Evolutionary conservation across 2,329 filamentous ascomycete species (phyloP), one percentile per base, ranked within the genome.

Genomic region (Chaetomiaceae sp.): DNA sequence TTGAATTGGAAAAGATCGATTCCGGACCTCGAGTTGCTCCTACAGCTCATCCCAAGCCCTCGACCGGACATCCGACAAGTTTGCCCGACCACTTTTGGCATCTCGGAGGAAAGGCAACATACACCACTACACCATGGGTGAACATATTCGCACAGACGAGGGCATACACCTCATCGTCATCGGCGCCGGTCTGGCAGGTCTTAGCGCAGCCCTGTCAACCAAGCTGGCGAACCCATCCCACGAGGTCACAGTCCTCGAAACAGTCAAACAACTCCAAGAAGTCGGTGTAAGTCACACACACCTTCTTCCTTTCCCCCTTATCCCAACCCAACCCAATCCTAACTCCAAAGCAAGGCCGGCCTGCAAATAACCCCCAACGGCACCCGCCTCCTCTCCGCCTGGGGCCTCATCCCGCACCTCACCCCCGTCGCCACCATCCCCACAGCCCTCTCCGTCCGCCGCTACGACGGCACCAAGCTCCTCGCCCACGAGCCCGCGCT

Each of bases 181-280:
- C 47, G 68, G 66, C 22, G 68, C 65, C 25, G 68, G 68, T 20
- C 63, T 68, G 31, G 65, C 66, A 20, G 68, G 67, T 9, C 57
- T 69, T 6, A 58, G 64, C 7, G 63, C 65, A 9, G 67, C 64
- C n/a, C 60, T 69, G 8, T 61, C 64, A 6, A 62, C 67, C 2
- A 62, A 63, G 49, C 54, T 61, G 14, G 64, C 64, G 8, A 63
- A 63, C 49, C 59, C 61, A 2, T 56, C 58, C 1, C 65, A 64
- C 33, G 22, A 51, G n/a, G 64, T 69, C 0, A 63, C 63, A 4
- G 58, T 68, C 11, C 53, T 59, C 40, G 67, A 69, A 51, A 49
- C 60, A 4, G 60, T 57, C n/a, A 55, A 46, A 23, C 54, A 59
- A 42, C 40, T 63, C 12, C 57, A 59, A 22, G 61, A 63, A 34